Conservation (phyloP, 2,329 filamentous ascomycete species). For the Ophiostoma ulmi region DNA sequence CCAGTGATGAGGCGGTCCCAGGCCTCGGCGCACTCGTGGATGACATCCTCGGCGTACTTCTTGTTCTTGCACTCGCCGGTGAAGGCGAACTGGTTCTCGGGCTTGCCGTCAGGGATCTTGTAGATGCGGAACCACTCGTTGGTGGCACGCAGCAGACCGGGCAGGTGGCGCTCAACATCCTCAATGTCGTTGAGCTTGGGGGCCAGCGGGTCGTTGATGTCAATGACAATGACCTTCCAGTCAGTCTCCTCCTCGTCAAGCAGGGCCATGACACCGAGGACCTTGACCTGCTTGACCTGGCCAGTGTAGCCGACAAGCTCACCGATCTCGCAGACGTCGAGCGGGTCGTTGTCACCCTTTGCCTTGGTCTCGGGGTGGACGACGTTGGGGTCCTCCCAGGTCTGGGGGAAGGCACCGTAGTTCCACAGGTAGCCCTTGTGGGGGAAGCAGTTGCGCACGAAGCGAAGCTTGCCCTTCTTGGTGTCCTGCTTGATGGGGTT, state of each 20-base stretch:
- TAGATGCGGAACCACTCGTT: conserved; percentile 99
- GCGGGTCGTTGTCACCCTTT: conserved; percentile 98
- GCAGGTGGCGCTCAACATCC: conserved; percentile 97
- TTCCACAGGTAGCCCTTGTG: conserved; percentile 99
- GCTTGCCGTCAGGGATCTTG: conserved; percentile 99
- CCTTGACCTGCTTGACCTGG: conserved; percentile 99
- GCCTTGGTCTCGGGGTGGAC: conserved; percentile 98
- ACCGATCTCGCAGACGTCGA: conserved; percentile 99
- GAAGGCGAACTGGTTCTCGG: conserved; percentile 99
- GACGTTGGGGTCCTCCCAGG: conserved; percentile 97
- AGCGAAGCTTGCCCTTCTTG: conserved; percentile 99
- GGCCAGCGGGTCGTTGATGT: conserved; percentile 94
- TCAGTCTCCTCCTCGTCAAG: conserved; percentile 99
- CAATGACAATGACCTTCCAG: conserved; percentile 99
- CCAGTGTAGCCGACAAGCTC: conserved; percentile 94
- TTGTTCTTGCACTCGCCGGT: conserved; percentile 99
- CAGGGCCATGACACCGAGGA: conserved; percentile 97
- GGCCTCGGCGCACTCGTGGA: conserved; percentile 92
- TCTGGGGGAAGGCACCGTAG: conserved; percentile 99
- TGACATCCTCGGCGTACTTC: conserved; percentile 94
- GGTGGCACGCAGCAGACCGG: conserved; percentile 91
- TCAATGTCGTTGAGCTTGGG: conserved; percentile 97
- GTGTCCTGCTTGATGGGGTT: conserved; percentile 99
- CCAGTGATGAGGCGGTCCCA: conserved; percentile 95
- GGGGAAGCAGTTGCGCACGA: conserved; percentile 99